Conservation (phyloP, 345 rosid species). For the Pistacia vera region DNA sequence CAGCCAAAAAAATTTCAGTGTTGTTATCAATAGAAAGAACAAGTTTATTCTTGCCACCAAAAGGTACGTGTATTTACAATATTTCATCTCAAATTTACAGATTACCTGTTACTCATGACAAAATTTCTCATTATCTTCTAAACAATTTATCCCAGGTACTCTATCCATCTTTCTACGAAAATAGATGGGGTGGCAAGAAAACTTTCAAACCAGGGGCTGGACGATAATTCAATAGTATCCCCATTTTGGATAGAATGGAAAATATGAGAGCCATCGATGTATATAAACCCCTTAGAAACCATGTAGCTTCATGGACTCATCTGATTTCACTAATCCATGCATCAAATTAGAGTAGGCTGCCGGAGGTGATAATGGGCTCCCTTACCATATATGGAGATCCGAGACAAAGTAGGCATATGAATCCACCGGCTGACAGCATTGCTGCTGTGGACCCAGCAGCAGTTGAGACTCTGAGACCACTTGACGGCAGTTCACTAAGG, state of each 20-base stretch:
- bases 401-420: conserved; percentile 69
- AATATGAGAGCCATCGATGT: conserved; percentile 79
- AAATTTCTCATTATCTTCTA: neutral
- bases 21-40: neutral
- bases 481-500: conserved; percentile 73
- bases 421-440: conserved; percentile 92
- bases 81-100: neutral
- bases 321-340: conserved; percentile 63
- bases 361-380: conserved; percentile 73
- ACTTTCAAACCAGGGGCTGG: conserved; percentile 70
- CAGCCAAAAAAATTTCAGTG: too few relatives aligned
- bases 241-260: conserved; percentile 47
- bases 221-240: conserved; percentile 63
- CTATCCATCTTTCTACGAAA: neutral
- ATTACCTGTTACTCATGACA: neutral
- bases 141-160: neutral
- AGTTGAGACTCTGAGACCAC: conserved; percentile 88
- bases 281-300: conserved; percentile 70
- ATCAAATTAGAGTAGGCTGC: conserved; percentile 40
- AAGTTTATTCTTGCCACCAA: too few relatives aligned
- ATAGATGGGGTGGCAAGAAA: conserved; percentile 53
- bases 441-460: conserved; percentile 95
- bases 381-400: conserved; percentile 90
- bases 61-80: neutral
- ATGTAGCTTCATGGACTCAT: conserved; percentile 53